Percentiles rank a stretch among this genome's conserved stretches.
Evolutionary conservation across 2,329 filamentous ascomycete species (phyloP).

Genomic region (Fusarium sp.): DNA sequence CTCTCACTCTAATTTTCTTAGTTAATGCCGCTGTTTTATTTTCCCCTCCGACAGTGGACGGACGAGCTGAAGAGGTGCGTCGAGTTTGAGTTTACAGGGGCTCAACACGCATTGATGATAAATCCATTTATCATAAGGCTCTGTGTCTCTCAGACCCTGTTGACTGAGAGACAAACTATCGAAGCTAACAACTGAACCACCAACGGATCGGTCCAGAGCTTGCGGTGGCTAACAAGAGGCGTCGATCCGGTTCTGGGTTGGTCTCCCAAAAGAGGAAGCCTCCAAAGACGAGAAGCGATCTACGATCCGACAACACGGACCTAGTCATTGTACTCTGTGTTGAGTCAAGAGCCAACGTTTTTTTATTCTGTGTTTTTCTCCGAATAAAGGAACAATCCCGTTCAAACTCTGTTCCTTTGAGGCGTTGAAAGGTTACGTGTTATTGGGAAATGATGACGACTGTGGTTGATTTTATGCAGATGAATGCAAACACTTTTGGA

Average conservation of each 20-base stretch:
- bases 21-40: neutral
- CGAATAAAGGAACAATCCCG: neutral
- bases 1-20: neutral
- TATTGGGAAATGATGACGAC: neutral
- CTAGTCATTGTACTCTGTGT: neutral
- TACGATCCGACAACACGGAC: slow-evolving; percentile 20
- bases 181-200: slow-evolving; percentile 29
- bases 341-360: slow-evolving; percentile 3
- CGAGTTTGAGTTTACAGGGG: slow-evolving; percentile 3
- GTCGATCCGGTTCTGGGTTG: slow-evolving; percentile 26
- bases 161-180: slow-evolving; percentile 38
- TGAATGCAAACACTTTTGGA: slow-evolving; percentile 13
- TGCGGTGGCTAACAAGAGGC: slow-evolving; percentile 29
- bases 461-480: slow-evolving; percentile 13
- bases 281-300: slow-evolving; percentile 9
- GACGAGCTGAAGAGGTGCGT: neutral
- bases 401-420: slow-evolving; percentile 6
- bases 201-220: slow-evolving; percentile 38
- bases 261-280: slow-evolving; percentile 17
- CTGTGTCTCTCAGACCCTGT: slow-evolving; percentile 29
- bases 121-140: neutral
- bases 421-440: slow-evolving; percentile 1
- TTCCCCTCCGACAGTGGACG: too few species aligned
- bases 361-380: neutral
- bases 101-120: neutral